phyloP scores from a whole-genome alignment of 2,329 filamentous ascomycete genomes.

The Lecanicillium sp. region DNA sequence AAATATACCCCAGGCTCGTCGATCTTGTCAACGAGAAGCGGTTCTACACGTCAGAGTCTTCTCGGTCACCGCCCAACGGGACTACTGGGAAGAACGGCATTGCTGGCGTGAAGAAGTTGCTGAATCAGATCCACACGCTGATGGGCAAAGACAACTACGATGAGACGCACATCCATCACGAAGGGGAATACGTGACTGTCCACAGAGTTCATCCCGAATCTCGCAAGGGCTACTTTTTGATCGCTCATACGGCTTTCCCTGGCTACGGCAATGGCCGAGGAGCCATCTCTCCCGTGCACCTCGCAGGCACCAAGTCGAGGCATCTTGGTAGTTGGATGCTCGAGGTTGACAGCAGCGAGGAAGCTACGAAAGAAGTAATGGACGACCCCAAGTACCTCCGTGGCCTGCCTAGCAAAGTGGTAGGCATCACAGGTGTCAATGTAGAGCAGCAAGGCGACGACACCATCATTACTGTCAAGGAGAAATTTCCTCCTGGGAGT shows the following conservation, averaged over 20 bases:
- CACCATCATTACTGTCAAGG: conserved; percentile 71
- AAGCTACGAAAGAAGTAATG: conserved; percentile 56
- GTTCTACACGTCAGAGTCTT: conserved; percentile 72
- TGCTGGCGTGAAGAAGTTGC: conserved; percentile 79
- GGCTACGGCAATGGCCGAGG: conserved; percentile 82
- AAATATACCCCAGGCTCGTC: conserved; percentile 88
- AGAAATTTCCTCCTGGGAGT: conserved; percentile 84
- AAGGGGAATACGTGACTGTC: conserved; percentile 92
- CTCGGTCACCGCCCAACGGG: conserved; percentile 50
- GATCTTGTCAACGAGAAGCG: conserved; percentile 87
- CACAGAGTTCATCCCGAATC: conserved; percentile 90
- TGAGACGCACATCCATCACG: conserved; percentile 94
- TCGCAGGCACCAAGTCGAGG: conserved; percentile 77
- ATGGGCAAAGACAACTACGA: conserved; percentile 95
- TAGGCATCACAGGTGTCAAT: conserved; percentile 64
- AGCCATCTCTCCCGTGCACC: conserved; percentile 67
- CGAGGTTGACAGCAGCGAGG: conserved; percentile 72
- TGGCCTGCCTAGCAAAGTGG: conserved; percentile 77
- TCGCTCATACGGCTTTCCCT: conserved; percentile 93
- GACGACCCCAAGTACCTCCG: conserved; percentile 64
- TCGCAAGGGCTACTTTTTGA: conserved; percentile 87
- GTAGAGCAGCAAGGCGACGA: conserved; percentile 66
- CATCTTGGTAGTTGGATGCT: conserved; percentile 88
- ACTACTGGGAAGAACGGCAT: conserved; percentile 70
- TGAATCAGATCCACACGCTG: conserved; percentile 89